Base-by-base conservation (phyloP, 371 early-diverging fungal species). In the Mucor indicus region DNA sequence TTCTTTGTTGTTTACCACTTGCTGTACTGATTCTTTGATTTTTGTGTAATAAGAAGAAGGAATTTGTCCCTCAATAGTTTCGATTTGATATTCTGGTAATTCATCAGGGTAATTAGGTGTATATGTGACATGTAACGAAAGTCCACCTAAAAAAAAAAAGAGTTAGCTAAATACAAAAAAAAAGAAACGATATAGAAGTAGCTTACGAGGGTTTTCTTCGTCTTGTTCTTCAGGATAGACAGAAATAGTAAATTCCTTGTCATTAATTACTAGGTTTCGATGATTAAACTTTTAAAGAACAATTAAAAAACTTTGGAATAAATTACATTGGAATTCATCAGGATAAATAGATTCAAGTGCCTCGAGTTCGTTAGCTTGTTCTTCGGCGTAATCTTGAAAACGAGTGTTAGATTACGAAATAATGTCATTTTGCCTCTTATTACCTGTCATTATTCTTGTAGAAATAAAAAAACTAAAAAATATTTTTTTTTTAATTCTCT, bases 341-440 rank as follows among this genome's bases (percentile, higher is more conserved):
- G 86, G 87, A 75, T 92, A 96, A 69, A 96, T 96, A 44, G 93
- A 92, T 49, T 85, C 79, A 38, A 96, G 84, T 13, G 90, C 93
- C 62, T 95, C 96, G 38, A 95, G 64, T 64, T 96, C 97, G 56
- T 87, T 89, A 20, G 77, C 72, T 65, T 89, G 88, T 66, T 92
- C 92, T 55, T 86, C 89, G 24, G 64, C 58, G 67, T 87, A 89
- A 61, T 86, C 87, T 85, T n/a, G n/a, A n/a, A n/a, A n/a, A n/a
- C n/a, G n/a, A n/a, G n/a, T n/a, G n/a, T n/a, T n/a, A n/a, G n/a
- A n/a, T n/a, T n/a, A n/a, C n/a, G n/a, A n/a, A n/a, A n/a, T n/a
- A n/a, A n/a, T n/a, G n/a, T n/a, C n/a, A n/a, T n/a, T n/a, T n/a
- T n/a, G n/a, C n/a, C n/a, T n/a, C n/a, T n/a, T n/a, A n/a, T n/a